phyloP scores from a whole-genome alignment of 345 rosid genomes.

The Carallia brachiata region DNA sequence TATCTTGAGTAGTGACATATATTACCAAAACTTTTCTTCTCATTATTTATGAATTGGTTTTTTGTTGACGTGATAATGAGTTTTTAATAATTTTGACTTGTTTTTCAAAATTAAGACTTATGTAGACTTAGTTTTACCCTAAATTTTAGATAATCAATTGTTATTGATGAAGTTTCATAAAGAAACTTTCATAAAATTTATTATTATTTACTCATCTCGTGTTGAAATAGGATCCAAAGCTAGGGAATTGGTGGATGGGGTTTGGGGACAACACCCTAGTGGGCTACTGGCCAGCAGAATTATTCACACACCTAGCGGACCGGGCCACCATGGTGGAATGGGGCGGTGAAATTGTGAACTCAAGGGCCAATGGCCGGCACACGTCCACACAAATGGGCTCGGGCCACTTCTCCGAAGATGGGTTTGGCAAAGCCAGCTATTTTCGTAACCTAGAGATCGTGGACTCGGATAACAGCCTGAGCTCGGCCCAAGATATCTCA shows the following conservation, averaged over 20 bases:
- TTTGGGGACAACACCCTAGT: conserved; percentile 79
- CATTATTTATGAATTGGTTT: no score
- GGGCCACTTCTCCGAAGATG: conserved; percentile 82
- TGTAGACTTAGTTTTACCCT: no score
- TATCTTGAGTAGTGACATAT: no score
- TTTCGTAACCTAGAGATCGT: conserved; percentile 85
- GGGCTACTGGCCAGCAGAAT: conserved; percentile 97
- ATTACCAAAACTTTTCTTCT: no score
- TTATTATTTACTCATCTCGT: no score
- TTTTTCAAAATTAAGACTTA: no score
- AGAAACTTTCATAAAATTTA: no score
- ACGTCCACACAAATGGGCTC: conserved; percentile 97
- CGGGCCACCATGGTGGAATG: conserved; percentile 95
- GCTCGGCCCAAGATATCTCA: conserved; percentile 57
- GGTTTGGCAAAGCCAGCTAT: conserved; percentile 83
- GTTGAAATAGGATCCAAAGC: conserved; percentile 64
- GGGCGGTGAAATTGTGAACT: conserved; percentile 97
- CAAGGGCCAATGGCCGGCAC: conserved; percentile 74
- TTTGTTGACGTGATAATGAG: no score
- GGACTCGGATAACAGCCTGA: conserved; percentile 81
- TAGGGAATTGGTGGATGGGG: conserved; percentile 98
- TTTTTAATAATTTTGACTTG: no score
- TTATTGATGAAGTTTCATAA: no score
- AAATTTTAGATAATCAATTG: no score
- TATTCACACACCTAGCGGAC: conserved; percentile 81